Conservation (phyloP, 129 eudicot genomes). For the Flaveria linearis region DNA sequence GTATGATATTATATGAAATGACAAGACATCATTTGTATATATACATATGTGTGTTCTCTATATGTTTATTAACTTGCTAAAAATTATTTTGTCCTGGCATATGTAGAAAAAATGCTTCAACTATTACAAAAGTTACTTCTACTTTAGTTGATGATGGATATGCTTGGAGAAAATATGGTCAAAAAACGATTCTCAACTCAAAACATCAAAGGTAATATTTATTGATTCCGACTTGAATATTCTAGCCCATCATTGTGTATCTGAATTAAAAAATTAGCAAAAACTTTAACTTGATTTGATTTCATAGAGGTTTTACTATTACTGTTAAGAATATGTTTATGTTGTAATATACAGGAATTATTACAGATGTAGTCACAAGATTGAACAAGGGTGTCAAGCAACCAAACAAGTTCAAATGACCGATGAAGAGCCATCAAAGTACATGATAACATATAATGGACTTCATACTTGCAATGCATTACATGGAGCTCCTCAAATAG, state of each 20-base stretch:
- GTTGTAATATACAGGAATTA: conserved; percentile 42
- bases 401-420: conserved; percentile 49
- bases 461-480: conserved; percentile 41
- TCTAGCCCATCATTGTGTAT: not conserved
- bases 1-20: not conserved
- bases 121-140: conserved; percentile 29
- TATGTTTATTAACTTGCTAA: not conserved
- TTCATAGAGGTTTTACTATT: not conserved
- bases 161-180: conserved; percentile 92
- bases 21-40: not conserved
- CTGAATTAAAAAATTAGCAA: not conserved
- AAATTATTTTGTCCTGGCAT: not conserved
- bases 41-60: not conserved
- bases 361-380: conserved; percentile 52
- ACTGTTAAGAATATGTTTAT: conserved; percentile 5
- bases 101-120: conserved; percentile 44
- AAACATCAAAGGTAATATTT: conserved; percentile 50
- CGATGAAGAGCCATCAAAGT: conserved; percentile 36
- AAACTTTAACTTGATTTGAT: not conserved
- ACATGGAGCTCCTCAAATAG: conserved; percentile 17
- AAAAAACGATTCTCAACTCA: conserved; percentile 55
- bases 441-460: conserved; percentile 36
- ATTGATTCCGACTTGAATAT: not conserved
- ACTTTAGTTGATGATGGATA: conserved; percentile 53
- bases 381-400: conserved; percentile 51